phyloP scores from a whole-genome alignment of 495 filamentous ascomycete genomes.

The Lasiosphaeria ovina region DNA sequence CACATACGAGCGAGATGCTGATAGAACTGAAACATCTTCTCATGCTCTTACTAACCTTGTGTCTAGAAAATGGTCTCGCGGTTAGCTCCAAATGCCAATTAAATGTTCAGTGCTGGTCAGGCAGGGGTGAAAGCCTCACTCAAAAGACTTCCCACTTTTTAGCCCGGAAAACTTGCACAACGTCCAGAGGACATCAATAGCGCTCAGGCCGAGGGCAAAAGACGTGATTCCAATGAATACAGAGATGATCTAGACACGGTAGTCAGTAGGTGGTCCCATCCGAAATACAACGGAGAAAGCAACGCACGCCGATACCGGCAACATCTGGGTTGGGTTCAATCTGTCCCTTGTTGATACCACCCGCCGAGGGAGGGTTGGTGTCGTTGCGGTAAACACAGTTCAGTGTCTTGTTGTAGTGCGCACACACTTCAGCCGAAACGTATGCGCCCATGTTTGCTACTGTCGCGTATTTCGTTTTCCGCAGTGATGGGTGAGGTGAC shows the following conservation, averaged over 20 bases:
- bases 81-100: not conserved
- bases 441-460: conserved; percentile 14
- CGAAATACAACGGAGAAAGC: not conserved
- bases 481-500: too few species aligned
- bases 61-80: not conserved
- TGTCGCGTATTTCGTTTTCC: too few species aligned
- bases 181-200: conserved; percentile 16
- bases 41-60: not conserved
- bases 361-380: conserved; percentile 2
- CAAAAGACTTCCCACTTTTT: not conserved
- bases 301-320: conserved; percentile 22
- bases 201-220: conserved; percentile 9
- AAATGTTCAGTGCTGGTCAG: too few species aligned
- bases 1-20: conserved; percentile 31
- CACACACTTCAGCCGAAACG: conserved; percentile 11
- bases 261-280: not conserved
- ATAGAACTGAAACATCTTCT: conserved; percentile 5
- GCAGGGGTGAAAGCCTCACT: not conserved
- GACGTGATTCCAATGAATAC: conserved; percentile 14
- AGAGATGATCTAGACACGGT: not conserved
- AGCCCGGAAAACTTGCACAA: conserved; percentile 10
- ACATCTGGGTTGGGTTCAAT: conserved; percentile 20
- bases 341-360: not conserved
- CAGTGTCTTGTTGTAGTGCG: conserved; percentile 1
- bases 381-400: conserved; percentile 8